phyloP scores from a whole-genome alignment of 148 eudicot species.

The Heliamphora exappendiculata region DNA sequence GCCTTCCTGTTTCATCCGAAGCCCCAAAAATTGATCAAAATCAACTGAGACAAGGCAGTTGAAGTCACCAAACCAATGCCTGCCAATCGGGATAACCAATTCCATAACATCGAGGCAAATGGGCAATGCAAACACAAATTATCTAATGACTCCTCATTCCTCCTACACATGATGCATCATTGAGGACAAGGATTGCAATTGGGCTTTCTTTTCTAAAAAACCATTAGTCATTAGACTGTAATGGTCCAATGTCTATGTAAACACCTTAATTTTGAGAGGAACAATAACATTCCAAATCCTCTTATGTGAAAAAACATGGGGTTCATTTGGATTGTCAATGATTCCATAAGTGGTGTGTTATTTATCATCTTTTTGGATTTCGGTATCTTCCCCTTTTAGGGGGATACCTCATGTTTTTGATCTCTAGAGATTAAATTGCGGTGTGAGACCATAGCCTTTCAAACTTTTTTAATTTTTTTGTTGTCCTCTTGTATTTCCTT shows the following conservation, averaged over 20 bases:
- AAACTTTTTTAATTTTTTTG: too few species aligned
- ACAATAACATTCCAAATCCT: background rate
- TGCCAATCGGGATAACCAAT: background rate
- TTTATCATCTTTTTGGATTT: too few species aligned
- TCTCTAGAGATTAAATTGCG: too few species aligned
- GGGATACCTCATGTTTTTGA: too few species aligned
- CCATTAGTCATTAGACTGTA: background rate
- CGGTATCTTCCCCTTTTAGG: too few species aligned
- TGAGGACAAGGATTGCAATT: background rate
- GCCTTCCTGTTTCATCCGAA: too few species aligned
- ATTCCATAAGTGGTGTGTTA: too few species aligned
- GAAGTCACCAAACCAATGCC: background rate
- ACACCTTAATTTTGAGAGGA: background rate
- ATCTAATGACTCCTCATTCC: background rate
- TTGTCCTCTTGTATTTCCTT: too few species aligned
- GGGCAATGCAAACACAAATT: background rate
- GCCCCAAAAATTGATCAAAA: too few species aligned
- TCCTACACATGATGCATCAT: background rate
- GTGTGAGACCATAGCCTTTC: too few species aligned
- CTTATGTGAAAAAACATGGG: background rate
- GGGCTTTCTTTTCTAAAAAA: background rate
- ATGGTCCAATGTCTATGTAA: background rate
- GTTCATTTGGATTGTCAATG: background rate
- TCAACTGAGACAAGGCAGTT: too few species aligned
- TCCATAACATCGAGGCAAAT: background rate